Evolutionary conservation across 2,329 filamentous ascomycete species (phyloP), one percentile per base, ranked within the genome.

Genomic region (Apiospora aurea): DNA sequence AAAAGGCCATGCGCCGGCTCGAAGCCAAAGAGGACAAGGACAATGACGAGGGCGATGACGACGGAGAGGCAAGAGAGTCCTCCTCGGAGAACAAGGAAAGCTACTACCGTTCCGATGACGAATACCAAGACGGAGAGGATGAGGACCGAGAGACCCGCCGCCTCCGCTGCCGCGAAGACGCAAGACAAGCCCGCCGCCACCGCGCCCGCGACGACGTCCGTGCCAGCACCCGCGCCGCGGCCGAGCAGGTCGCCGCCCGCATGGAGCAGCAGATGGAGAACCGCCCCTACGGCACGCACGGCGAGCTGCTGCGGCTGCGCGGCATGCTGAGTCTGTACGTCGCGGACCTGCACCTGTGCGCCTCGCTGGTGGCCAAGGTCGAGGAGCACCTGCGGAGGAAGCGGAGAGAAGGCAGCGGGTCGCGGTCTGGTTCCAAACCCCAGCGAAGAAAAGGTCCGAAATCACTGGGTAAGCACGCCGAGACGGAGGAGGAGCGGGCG

Each of bases 321-420:
- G 94, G 89, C 11, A 94, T 94, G 87, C 82, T 95, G 7, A 89
- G 90, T 0, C 83, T 96, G 21, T 97, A 94, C 86, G 85, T 94
- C 21, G 92, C 88, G 8, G 94, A 97, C 79, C 82, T 97, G 49
- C 79, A 83, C 38, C 77, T 91, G 29, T 85, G 86, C 0, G 76
- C 79, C 51, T 75, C 78, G n/a, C 76, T 82, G 13, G 38, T 76
- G 29, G 74, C 71, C 24, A 69, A 41, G 69, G 71, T 68, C 41
- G 43, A 51, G n/a, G 79, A 8, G 43, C 24, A 21, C 46, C 16
- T 16, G 21, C 16, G n/a, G 18, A 21, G 44, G 1, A 29, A 26
- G 7, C 18, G 34, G 43, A 7, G 43, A 51, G 49, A 26, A 51
- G n/a, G 49, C 18, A 24, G n/a, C 13, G 13, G 8, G n/a, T 14